Conservation (phyloP, 2,329 filamentous ascomycete genomes). For the Nemania sp. region DNA sequence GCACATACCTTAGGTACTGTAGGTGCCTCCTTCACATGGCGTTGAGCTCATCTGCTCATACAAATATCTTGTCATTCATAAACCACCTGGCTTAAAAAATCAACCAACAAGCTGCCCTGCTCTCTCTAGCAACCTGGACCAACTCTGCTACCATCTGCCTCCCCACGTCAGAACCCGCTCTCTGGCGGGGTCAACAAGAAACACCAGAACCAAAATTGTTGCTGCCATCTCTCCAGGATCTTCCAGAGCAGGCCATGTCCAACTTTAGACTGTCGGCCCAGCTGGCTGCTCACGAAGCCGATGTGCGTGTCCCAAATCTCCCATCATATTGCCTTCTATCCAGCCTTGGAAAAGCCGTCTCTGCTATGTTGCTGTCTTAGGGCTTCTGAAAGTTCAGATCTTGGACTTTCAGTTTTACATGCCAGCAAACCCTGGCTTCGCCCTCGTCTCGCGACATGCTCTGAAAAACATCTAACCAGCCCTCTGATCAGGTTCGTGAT, state of each 20-base stretch:
- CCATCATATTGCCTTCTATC: not conserved
- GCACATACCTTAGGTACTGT: too few relatives aligned
- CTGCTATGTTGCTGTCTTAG: too few relatives aligned
- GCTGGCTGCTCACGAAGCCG: conserved; percentile 86
- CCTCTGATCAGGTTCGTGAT: conserved; percentile 72
- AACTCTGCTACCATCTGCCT: not conserved
- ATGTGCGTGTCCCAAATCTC: conserved; percentile 64
- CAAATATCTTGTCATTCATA: too few relatives aligned
- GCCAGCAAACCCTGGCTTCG: too few relatives aligned
- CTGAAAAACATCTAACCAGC: conserved; percentile 11
- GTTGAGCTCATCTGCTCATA: not conserved
- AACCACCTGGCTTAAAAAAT: too few relatives aligned
- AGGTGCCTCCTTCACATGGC: not conserved
- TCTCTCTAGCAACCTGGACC: not conserved
- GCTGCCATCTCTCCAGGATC: not conserved
- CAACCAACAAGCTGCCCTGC: not conserved
- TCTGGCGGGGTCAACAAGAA: conserved; percentile 11
- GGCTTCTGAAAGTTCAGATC: too few relatives aligned
- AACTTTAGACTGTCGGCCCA: conserved; percentile 94
- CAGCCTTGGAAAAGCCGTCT: too few relatives aligned
- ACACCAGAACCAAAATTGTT: not conserved
- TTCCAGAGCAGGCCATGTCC: conserved; percentile 56
- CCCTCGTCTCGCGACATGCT: not conserved
- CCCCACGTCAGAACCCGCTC: not conserved
- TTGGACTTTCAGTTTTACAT: too few relatives aligned